Evolutionary conservation across 2,329 filamentous ascomycete species (phyloP).

Genomic region (Cladosporium austrohemisphaericum): DNA sequence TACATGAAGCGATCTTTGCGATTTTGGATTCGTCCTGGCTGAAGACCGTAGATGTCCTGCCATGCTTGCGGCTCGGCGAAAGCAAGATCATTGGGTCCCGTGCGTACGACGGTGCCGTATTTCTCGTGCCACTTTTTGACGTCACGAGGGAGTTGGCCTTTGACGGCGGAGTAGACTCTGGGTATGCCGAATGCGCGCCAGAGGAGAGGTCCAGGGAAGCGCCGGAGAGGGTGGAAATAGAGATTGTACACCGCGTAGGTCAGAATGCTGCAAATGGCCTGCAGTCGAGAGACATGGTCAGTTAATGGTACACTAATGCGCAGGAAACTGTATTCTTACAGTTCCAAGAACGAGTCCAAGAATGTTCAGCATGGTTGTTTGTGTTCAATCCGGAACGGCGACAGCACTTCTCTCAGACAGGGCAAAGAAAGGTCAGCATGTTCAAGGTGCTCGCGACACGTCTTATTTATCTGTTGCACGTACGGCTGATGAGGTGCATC

Average conservation of each 20-base stretch:
- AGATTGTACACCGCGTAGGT: constrained; percentile 34
- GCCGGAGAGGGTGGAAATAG: constrained; percentile 41
- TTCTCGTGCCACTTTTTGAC: constrained; percentile 29
- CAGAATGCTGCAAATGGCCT: background rate
- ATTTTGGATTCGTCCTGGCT: constrained; percentile 21
- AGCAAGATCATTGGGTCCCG: constrained; percentile 47
- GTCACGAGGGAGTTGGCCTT: constrained; percentile 13
- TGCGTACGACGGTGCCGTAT: constrained; percentile 44
- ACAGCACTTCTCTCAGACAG: background rate
- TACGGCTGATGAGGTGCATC: no score
- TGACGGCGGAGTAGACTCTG: background rate
- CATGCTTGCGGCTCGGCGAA: constrained; percentile 41
- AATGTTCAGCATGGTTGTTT: no score
- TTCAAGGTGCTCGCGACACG: no score
- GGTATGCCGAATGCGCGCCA: constrained; percentile 2
- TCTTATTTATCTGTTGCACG: no score
- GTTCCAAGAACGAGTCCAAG: no score
- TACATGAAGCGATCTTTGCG: constrained; percentile 25
- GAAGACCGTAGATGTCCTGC: constrained; percentile 41
- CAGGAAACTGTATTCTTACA: no score
- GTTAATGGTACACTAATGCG: no score
- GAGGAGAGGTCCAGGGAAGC: constrained; percentile 40
- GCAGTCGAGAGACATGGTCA: background rate
- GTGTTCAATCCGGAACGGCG: no score
- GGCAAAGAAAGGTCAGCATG: no score